Evolutionary conservation across 371 early-diverging fungal genomes (phyloP).

Genomic region (Rhizopus arrhizus): DNA sequence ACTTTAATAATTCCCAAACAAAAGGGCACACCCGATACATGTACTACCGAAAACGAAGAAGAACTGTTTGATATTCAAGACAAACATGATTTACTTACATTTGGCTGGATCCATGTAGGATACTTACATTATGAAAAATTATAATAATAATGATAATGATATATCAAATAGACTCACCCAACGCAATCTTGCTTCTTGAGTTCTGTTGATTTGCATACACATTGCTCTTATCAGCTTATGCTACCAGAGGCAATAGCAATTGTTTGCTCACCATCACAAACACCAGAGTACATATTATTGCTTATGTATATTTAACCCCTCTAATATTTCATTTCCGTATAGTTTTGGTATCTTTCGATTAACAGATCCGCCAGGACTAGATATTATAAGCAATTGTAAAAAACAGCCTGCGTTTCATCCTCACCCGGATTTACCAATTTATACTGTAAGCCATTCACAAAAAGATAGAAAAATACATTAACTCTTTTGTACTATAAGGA

Average conservation of each 20-base stretch:
- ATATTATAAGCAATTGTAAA: slow-evolving; percentile 74
- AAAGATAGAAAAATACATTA: neutral
- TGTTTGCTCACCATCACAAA: slow-evolving; percentile 81
- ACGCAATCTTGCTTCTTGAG: slow-evolving; percentile 92
- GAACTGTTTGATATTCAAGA: slow-evolving; percentile 80
- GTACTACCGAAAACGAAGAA: slow-evolving; percentile 86
- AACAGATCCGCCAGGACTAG: slow-evolving; percentile 88
- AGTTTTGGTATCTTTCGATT: slow-evolving; percentile 85
- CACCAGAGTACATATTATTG: slow-evolving; percentile 56
- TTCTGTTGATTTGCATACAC: slow-evolving; percentile 91
- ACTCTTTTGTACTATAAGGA: slow-evolving; percentile 34
- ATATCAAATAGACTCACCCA: slow-evolving; percentile 77
- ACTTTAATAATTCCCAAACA: slow-evolving; percentile 91
- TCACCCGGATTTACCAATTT: slow-evolving; percentile 70
- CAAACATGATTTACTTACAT: slow-evolving; percentile 74
- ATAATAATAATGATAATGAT: neutral
- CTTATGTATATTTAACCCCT: neutral
- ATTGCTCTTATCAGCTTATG: slow-evolving; percentile 90
- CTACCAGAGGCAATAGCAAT: slow-evolving; percentile 94
- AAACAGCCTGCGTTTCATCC: slow-evolving; percentile 81
- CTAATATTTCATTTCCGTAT: neutral
- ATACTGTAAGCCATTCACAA: slow-evolving; percentile 51
- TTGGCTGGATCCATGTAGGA: slow-evolving; percentile 91
- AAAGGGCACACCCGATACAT: slow-evolving; percentile 85
- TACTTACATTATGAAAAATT: neutral